phyloP scores from a whole-genome alignment of 73 alveolate genomes.

The Tetrahymena borealis region DNA sequence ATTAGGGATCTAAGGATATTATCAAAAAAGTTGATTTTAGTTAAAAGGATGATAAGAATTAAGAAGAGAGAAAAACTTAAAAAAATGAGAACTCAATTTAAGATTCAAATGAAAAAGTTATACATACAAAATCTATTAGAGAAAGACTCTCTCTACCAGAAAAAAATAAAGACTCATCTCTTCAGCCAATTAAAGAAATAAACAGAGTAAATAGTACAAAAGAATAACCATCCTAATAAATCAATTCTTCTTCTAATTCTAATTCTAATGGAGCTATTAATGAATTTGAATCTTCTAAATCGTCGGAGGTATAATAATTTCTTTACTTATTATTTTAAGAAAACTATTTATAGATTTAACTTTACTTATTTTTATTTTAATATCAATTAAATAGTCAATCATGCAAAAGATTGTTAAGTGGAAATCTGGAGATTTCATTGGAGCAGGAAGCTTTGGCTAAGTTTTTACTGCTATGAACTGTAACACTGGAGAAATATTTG shows the following conservation, averaged over 20 bases:
- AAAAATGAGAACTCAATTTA: no score
- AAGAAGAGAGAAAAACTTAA: neutral
- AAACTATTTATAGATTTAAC: no score
- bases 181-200: neutral
- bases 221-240: neutral
- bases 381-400: neutral
- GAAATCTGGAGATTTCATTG: conserved; percentile 19
- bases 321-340: no score
- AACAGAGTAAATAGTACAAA: neutral
- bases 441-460: conserved; percentile 36
- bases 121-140: neutral
- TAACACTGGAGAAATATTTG: conserved; percentile 37
- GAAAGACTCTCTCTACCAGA: neutral
- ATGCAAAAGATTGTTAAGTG: neutral
- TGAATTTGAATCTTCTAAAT: neutral
- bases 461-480: conserved; percentile 25
- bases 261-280: neutral
- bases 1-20: neutral
- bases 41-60: no score
- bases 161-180: neutral
- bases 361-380: no score
- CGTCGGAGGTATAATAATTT: neutral
- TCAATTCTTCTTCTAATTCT: neutral
- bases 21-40: neutral
- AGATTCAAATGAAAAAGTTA: neutral